Evolutionary conservation across 495 filamentous ascomycete genomes (phyloP).

Genomic region (Penicillium steckii): DNA sequence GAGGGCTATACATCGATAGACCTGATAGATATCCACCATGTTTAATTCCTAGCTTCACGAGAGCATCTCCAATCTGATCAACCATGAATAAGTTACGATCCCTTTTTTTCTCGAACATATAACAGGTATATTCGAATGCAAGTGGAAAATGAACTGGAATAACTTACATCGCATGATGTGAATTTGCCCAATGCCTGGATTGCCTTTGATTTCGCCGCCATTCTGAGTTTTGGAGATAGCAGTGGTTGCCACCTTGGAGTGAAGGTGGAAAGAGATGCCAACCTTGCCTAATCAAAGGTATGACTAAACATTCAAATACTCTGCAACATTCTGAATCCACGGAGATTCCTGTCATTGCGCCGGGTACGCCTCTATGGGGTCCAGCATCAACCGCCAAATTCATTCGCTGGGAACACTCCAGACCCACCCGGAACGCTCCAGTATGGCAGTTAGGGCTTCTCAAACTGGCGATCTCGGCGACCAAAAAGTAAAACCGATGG

Average conservation of each 20-base stretch:
- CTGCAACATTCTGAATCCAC: too few relatives aligned
- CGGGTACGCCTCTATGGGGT: not conserved
- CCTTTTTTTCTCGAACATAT: not conserved
- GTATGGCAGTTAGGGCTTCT: not conserved
- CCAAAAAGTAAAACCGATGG: not conserved
- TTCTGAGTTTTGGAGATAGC: not conserved
- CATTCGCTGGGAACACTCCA: constrained; percentile 2
- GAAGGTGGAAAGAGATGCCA: too few relatives aligned
- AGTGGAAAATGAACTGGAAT: too few relatives aligned
- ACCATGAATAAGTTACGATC: not conserved
- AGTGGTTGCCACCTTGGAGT: too few relatives aligned
- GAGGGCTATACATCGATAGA: constrained; percentile 57
- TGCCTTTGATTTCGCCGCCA: constrained; percentile 14
- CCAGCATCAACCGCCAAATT: not conserved
- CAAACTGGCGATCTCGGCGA: constrained; percentile 9
- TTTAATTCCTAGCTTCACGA: constrained; percentile 45
- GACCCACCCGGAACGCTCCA: constrained; percentile 8
- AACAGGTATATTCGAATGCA: too few relatives aligned
- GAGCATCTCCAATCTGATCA: constrained; percentile 24
- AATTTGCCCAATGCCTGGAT: constrained; percentile 20
- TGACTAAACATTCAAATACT: too few relatives aligned
- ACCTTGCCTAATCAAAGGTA: not conserved
- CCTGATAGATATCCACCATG: constrained; percentile 58
- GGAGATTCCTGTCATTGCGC: not conserved
- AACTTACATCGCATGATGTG: constrained; percentile 25